These are phyloP conservation scores for Sugiyamaella americana DNA, from an alignment of 805 yeast genomes.

Conservation along the genomic window DNA sequence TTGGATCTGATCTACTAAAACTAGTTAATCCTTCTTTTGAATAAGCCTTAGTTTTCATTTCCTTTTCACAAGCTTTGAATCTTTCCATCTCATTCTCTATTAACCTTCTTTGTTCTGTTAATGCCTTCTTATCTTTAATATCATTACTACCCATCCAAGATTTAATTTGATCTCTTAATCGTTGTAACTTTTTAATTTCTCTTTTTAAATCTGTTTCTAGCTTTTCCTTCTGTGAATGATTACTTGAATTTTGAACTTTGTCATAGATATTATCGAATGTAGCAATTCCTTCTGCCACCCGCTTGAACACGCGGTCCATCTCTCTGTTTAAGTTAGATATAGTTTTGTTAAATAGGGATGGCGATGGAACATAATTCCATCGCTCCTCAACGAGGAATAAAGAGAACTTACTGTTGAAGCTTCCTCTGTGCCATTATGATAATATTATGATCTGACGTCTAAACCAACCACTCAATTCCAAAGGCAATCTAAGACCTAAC, in stretches of 20 bases:
- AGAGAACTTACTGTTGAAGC: slow-evolving; percentile 43
- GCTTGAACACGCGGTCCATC: slow-evolving; percentile 87
- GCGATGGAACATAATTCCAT: no score
- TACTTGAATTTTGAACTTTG: slow-evolving; percentile 73
- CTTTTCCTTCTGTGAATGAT: slow-evolving; percentile 86
- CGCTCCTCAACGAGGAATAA: no score
- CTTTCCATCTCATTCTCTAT: slow-evolving; percentile 79
- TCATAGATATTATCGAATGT: slow-evolving; percentile 82
- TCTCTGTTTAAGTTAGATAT: no score
- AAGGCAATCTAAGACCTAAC: no score
- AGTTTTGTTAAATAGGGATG: no score
- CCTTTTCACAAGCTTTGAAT: slow-evolving; percentile 89
- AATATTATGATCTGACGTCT: no score
- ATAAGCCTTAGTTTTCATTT: slow-evolving; percentile 89
- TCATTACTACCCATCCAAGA: slow-evolving; percentile 90
- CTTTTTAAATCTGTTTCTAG: slow-evolving; percentile 83
- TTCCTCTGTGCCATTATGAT: slow-evolving; percentile 43
- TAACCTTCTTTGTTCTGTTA: slow-evolving; percentile 66
- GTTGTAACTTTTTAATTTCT: slow-evolving; percentile 89
- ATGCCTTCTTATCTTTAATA: slow-evolving; percentile 78
- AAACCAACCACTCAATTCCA: no score
- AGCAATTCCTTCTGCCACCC: slow-evolving; percentile 85
- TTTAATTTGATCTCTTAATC: slow-evolving; percentile 91
- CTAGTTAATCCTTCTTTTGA: slow-evolving; percentile 85
- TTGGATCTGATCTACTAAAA: slow-evolving; percentile 65